Conservation (phyloP, 2,329 filamentous ascomycete genomes). For the Leptographium radiaticola region DNA sequence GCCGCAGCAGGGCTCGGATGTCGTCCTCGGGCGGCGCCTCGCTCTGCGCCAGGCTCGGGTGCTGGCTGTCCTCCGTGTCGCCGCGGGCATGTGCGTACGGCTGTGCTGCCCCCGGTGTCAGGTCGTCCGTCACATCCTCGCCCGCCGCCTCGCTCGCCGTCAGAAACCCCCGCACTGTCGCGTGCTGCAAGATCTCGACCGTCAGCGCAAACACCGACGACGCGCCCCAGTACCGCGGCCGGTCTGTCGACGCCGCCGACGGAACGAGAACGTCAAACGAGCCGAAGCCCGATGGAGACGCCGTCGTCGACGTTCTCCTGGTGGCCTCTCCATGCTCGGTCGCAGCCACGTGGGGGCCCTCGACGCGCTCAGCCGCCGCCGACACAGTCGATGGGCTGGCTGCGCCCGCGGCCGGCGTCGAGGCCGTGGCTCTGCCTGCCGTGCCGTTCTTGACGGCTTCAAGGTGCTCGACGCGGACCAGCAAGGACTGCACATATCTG, state of each 20-base stretch:
- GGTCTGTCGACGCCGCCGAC: not conserved
- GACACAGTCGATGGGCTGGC: not conserved
- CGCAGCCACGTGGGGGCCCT: not conserved
- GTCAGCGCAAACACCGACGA: constrained; percentile 9
- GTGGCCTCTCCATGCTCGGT: not conserved
- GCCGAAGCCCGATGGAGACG: too few relatives aligned
- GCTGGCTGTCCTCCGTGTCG: not conserved
- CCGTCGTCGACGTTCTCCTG: not conserved
- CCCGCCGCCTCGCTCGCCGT: not conserved
- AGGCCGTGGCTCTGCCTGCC: not conserved
- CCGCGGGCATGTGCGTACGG: not conserved
- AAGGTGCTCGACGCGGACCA: constrained; percentile 8
- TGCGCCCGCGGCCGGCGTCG: not conserved
- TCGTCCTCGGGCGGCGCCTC: constrained; percentile 5
- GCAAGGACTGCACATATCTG: constrained; percentile 8
- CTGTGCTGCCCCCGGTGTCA: not conserved
- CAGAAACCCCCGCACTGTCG: constrained; percentile 1
- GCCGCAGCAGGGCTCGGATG: constrained; percentile 12
- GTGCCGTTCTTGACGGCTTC: constrained; percentile 5
- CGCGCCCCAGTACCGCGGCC: constrained; percentile 10
- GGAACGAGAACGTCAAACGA: constrained; percentile 10
- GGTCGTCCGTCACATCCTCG: not conserved
- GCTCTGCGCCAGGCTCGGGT: not conserved
- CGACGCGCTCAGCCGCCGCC: not conserved
- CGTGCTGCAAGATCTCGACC: constrained; percentile 10